Conservation (phyloP, 2,329 filamentous ascomycete species). For the Botryotinia calthae region DNA sequence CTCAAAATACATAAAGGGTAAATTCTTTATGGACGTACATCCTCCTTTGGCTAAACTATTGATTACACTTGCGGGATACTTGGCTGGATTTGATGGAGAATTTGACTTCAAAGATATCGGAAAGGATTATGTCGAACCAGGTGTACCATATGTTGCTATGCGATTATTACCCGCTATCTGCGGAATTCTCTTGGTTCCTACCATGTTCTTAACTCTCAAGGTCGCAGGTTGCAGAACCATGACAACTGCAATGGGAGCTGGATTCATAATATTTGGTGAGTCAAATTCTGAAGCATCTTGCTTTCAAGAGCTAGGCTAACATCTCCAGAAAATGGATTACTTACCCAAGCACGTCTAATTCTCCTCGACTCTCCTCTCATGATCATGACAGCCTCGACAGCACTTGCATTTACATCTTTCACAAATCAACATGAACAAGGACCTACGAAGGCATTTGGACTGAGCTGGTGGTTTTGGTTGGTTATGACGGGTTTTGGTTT, state of each 20-base stretch:
- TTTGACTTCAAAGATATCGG: constrained; percentile 99
- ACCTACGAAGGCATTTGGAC: constrained; percentile 79
- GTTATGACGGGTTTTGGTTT: constrained; percentile 80
- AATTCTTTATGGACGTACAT: constrained; percentile 99
- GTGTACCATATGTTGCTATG: constrained; percentile 97
- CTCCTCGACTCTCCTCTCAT: constrained; percentile 94
- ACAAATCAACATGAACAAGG: constrained; percentile 96
- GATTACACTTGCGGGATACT: constrained; percentile 89
- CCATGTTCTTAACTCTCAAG: constrained; percentile 93
- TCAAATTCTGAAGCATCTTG: constrained; percentile 20
- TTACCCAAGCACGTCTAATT: constrained; percentile 93
- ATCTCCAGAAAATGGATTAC: constrained; percentile 78
- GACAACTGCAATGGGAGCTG: constrained; percentile 78
- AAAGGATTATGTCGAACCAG: constrained; percentile 94
- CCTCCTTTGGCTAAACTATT: constrained; percentile 95
- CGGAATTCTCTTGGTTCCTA: constrained; percentile 83
- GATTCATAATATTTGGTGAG: constrained; percentile 85
- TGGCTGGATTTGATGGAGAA: constrained; percentile 89
- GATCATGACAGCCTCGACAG: constrained; percentile 88
- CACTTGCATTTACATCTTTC: constrained; percentile 86
- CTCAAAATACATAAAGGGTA: constrained; percentile 98
- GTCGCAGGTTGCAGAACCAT: constrained; percentile 83
- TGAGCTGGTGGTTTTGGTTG: constrained; percentile 98
- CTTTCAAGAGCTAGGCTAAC: constrained; percentile 28
- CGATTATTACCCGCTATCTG: constrained; percentile 86